Evolutionary conservation across 2,329 filamentous ascomycete genomes (phyloP).

Genomic region (Trematosphaeria pertusa): DNA sequence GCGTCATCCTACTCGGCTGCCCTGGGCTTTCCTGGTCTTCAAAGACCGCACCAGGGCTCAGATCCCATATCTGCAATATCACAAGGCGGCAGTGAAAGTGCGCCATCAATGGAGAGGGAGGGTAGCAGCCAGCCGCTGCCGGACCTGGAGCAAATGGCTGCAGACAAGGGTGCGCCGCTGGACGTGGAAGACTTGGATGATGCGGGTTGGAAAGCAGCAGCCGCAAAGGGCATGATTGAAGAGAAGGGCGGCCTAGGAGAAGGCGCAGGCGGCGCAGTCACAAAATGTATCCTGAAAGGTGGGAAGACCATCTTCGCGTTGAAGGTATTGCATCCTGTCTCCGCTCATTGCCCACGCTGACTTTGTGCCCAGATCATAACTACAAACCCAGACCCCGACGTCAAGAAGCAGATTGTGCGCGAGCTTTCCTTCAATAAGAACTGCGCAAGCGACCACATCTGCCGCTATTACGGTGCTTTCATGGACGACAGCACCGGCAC

Average conservation of each 20-base stretch:
- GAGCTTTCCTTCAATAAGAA: slow-evolving; percentile 98
- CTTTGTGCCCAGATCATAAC: slow-evolving; percentile 75
- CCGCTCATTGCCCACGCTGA: slow-evolving; percentile 18
- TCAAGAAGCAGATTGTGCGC: slow-evolving; percentile 97
- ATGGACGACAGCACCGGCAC: slow-evolving; percentile 95
- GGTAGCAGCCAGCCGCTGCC: slow-evolving; percentile 78
- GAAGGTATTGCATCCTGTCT: slow-evolving; percentile 67
- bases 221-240: slow-evolving; percentile 83
- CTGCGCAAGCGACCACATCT: slow-evolving; percentile 95
- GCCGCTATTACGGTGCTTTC: slow-evolving; percentile 96
- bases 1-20: slow-evolving; percentile 83
- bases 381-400: slow-evolving; percentile 94
- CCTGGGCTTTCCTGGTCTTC: slow-evolving; percentile 78
- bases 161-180: slow-evolving; percentile 81
- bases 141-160: slow-evolving; percentile 78
- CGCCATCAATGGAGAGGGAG: slow-evolving; percentile 77
- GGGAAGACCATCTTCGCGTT: slow-evolving; percentile 95
- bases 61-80: slow-evolving; percentile 91
- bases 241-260: slow-evolving; percentile 92
- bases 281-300: slow-evolving; percentile 84
- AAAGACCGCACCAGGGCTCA: slow-evolving; percentile 66
- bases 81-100: slow-evolving; percentile 74
- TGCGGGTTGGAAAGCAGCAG: slow-evolving; percentile 92
- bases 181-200: slow-evolving; percentile 97
- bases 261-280: slow-evolving; percentile 94